These are phyloP conservation scores for Lasiodiplodia sp. DNA, from an alignment of 2,329 filamentous ascomycete genomes.

Conservation along the genomic window DNA sequence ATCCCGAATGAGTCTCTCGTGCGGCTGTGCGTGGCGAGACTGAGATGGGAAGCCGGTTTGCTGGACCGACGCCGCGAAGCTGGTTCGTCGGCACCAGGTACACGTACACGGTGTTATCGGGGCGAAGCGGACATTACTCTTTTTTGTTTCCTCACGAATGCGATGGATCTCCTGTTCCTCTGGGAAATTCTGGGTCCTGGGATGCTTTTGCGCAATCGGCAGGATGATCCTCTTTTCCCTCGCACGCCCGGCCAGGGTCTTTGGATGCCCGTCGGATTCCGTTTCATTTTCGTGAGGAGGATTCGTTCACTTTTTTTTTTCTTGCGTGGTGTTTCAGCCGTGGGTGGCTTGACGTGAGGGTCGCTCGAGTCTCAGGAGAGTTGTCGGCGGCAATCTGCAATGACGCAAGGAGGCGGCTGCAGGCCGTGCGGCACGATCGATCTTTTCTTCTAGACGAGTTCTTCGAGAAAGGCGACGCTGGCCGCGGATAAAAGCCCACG, in stretches of 20 bases:
- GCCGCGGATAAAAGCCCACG: background rate
- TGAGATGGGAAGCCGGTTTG: conserved; percentile 9
- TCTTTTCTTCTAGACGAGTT: background rate
- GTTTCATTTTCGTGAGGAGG: conserved; percentile 24
- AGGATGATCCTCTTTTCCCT: conserved; percentile 9
- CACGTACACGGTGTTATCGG: conserved; percentile 14
- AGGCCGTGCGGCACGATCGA: conserved; percentile 20
- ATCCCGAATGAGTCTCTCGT: background rate
- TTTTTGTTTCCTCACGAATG: background rate
- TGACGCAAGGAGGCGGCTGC: conserved; percentile 15
- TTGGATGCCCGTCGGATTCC: conserved; percentile 14
- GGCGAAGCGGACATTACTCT: conserved; percentile 7
- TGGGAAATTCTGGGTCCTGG: conserved; percentile 8
- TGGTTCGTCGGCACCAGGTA: background rate
- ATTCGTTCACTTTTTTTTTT: background rate
- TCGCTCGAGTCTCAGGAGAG: conserved; percentile 27
- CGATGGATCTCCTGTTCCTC: conserved; percentile 10
- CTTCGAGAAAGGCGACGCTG: background rate
- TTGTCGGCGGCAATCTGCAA: conserved; percentile 1
- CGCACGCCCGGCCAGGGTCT: background rate
- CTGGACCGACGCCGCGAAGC: background rate
- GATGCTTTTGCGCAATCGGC: conserved; percentile 13
- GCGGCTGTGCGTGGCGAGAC: background rate
- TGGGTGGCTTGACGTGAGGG: conserved; percentile 22
- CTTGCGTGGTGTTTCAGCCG: conserved; percentile 19